Evolutionary conservation across 2,329 filamentous ascomycete species (phyloP).

Genomic region (Ascochyta fabae): DNA sequence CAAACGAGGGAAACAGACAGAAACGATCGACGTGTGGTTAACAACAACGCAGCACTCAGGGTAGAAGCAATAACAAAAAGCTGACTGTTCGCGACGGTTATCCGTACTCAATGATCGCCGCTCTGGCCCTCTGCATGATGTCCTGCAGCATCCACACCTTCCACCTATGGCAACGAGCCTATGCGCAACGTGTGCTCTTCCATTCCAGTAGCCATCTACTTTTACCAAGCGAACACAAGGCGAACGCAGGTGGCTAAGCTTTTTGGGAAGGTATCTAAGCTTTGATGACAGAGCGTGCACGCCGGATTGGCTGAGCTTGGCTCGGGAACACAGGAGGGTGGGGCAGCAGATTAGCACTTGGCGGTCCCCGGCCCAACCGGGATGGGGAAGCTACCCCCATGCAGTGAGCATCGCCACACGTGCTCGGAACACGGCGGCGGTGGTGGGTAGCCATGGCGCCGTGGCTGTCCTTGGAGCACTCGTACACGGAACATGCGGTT

Average conservation of each 20-base stretch:
- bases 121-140: background rate
- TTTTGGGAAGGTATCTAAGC: slow-evolving; percentile 32
- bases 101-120: background rate
- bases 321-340: background rate
- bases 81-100: background rate
- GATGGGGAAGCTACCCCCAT: background rate
- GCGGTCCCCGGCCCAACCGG: background rate
- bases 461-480: too few species aligned
- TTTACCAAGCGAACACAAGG: background rate
- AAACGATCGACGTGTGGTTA: slow-evolving; percentile 3
- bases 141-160: background rate
- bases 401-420: background rate
- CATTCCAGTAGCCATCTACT: background rate
- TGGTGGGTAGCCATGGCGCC: background rate
- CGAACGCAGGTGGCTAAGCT: slow-evolving; percentile 19
- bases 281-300: slow-evolving; percentile 21
- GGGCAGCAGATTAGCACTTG: slow-evolving; percentile 12
- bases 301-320: slow-evolving; percentile 24
- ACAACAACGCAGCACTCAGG: background rate
- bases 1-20: background rate
- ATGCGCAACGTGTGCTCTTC: background rate
- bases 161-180: background rate
- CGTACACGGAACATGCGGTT: too few species aligned
- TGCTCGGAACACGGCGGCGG: background rate
- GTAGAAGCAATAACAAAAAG: background rate